Evolutionary conservation across 23 red algal species (phyloP), one percentile per base, ranked within the genome.

Genomic region (Gracilariopsis chorda): DNA sequence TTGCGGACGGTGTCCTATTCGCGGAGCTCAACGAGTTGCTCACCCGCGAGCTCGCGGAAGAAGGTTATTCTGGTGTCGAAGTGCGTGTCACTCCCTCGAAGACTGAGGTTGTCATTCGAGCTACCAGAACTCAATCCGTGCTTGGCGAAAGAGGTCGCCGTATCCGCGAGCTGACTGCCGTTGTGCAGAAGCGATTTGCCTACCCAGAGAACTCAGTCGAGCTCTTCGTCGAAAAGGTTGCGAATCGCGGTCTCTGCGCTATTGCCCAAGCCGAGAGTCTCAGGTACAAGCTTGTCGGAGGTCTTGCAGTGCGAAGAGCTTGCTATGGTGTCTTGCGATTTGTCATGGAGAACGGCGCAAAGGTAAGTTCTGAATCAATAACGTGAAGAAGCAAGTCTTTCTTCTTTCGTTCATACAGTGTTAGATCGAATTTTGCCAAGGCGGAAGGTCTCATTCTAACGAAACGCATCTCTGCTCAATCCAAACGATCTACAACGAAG

Each of bases 191-290:
- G 79, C 86, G 97, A 51, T 99, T 99, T 87, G 88, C 86, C n/a
- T 96, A 90, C 57, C 82, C 93, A 48, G 93, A 95, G 56, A 88
- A 86, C 73, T 85, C 93, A 8, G 92, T 99, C 13, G 90, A 91
- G 82, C 88, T 99, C 60, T 99, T 91, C 79, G 97, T 92, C 14
- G 97, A 99, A 65, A 95, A 94, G 79, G 94, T 99, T 44, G 80
- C 85, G 28, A 98, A 99, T 51, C 51, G 97, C 14, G 97, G 97
- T 12, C 74, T 99, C n/a, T 99, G 97, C 77, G 97, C 97, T 42
- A 99, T 99, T 78, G 97, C 97, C 7, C 97, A 99, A 61, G 97
- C 97, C 7, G 97, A 99, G 88, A 94, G 90, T 72, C 88, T 99
- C 35, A 90, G 94, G 33, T 99, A 99, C 78, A 99, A 99, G 93